Evolutionary conservation across 164 flowering plant species (phyloP), one percentile per base, ranked within the genome.

Genomic region (Vitis cinerea): DNA sequence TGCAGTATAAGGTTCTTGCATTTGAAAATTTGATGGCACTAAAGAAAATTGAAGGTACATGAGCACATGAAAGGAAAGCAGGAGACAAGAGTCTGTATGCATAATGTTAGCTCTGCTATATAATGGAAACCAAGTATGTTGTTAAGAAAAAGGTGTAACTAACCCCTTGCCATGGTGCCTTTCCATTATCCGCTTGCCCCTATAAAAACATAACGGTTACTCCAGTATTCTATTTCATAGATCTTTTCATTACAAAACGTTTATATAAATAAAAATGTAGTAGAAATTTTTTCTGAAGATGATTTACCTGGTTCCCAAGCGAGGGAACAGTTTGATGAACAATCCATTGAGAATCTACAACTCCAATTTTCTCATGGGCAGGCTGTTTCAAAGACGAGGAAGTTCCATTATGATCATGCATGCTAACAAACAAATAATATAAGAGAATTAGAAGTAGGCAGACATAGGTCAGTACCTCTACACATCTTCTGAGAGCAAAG

Each of bases 121-220:
- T 1, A 27, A 16, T n/a, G 16, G 44, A 16, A 30, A 27, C 50
- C 6, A 9, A 10, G 58, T 37, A 37, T 37, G 2, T 47, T 37
- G 50, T 5, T 37, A 17, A 17, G 29, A 57, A 57, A 68, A 16
- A 59, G 52, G 44, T 23, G 17, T 50, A 17, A 62, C 78, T 30
- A 79, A 94, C 98, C 88, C 90, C 91, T 84, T 83, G 74, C 97
- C 94, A 87, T 72, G 95, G 90, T 51, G 88, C 79, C 65, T 83
- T 85, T 57, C 97, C 97, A 29, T 81, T 47, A 15, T 71, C 16
- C 27, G 85, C n/a, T 72, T 86, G 72, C 2, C 98, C 98, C 98
- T 92, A 74, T 10, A 10, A 51, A 48, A 78, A 6, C 7, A 37
- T 37, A 37, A 4, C 7, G 7, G 44, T 37, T 6, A 37, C 0